phyloP scores from a whole-genome alignment of 108 stramenopile genomes.

The Nannochloropsis salina region DNA sequence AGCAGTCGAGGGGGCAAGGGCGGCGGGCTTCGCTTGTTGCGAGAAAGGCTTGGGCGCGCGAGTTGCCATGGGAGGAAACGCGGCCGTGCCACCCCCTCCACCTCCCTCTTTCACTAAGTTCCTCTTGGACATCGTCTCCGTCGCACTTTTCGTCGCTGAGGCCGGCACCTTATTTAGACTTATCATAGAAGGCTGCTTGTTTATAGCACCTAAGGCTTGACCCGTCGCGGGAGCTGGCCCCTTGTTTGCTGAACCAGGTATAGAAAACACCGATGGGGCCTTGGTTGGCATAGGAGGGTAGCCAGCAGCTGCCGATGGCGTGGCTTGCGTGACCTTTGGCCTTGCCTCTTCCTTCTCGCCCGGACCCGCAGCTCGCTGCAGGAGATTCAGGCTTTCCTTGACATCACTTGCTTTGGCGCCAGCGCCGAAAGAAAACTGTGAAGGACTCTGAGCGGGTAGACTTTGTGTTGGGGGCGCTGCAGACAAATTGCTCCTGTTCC shows the following conservation, averaged over 20 bases:
- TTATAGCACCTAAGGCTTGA: conserved; percentile 1
- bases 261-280: not conserved
- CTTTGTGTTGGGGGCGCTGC: too few species aligned
- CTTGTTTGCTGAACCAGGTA: not conserved
- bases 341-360: not conserved
- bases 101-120: not conserved
- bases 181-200: conserved; percentile 3
- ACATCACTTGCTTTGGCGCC: too few species aligned
- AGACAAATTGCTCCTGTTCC: too few species aligned
- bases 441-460: too few species aligned
- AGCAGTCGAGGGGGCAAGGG: not conserved
- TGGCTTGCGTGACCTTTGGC: not conserved
- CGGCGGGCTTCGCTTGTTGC: not conserved
- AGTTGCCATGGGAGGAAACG: not conserved
- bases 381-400: too few species aligned
- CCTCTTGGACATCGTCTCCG: not conserved
- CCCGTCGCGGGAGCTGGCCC: not conserved
- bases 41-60: not conserved
- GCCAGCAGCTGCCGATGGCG: not conserved
- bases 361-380: not conserved
- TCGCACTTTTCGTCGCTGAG: not conserved
- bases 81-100: not conserved
- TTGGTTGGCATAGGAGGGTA: not conserved
- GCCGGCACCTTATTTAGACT: not conserved
- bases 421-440: too few species aligned